phyloP scores from a whole-genome alignment of 2,329 filamentous ascomycete genomes.

The Neofusicoccum sp. region DNA sequence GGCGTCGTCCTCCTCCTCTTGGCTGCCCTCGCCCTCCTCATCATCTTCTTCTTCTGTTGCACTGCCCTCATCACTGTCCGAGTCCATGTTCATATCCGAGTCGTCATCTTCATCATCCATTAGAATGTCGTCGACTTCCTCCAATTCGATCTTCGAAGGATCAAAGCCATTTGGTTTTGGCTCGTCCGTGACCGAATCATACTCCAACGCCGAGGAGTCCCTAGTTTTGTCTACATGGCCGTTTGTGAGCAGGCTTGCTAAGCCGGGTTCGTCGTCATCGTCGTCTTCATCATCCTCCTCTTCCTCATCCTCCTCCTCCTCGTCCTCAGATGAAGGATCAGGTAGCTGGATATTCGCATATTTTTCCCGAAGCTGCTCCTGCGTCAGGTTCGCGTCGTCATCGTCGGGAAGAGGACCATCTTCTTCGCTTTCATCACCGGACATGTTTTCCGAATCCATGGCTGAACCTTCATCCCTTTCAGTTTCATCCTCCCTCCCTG shows the following conservation, averaged over 20 bases:
- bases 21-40: slow-evolving; percentile 49
- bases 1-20: slow-evolving; percentile 34
- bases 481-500: slow-evolving; percentile 9
- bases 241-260: slow-evolving; percentile 19
- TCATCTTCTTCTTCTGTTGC: slow-evolving; percentile 27
- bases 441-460: slow-evolving; percentile 13
- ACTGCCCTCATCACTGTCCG: slow-evolving; percentile 26
- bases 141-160: slow-evolving; percentile 41
- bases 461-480: neutral
- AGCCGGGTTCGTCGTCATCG: slow-evolving; percentile 26
- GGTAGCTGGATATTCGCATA: slow-evolving; percentile 64
- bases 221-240: slow-evolving; percentile 1
- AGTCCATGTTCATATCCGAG: slow-evolving; percentile 16
- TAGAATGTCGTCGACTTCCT: slow-evolving; percentile 44
- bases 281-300: slow-evolving; percentile 37
- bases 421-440: slow-evolving; percentile 41
- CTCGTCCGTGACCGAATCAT: slow-evolving; percentile 1
- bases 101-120: slow-evolving; percentile 30
- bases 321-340: slow-evolving; percentile 33
- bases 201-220: neutral
- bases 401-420: slow-evolving; percentile 45
- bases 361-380: slow-evolving; percentile 69
- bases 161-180: slow-evolving; percentile 32
- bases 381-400: slow-evolving; percentile 66
- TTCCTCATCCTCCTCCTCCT: slow-evolving; percentile 36